Base-by-base conservation (phyloP, 768 basidiomycete genomes). In the Coprinopsis strossmayeri region DNA sequence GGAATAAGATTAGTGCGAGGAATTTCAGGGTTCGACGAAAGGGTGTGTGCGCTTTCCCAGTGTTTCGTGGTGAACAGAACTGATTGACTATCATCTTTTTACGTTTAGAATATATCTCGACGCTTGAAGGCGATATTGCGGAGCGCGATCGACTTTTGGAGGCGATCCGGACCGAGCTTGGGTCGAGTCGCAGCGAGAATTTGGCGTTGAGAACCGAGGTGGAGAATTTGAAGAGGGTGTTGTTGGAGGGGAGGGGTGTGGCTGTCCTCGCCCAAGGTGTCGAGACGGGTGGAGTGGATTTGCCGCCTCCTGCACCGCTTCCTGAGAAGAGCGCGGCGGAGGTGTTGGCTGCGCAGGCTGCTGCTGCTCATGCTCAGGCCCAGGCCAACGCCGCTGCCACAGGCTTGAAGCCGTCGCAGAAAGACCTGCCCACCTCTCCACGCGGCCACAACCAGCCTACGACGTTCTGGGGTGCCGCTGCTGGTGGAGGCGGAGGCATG, bases 1-100 rank as follows among this genome's bases (percentile, higher is more conserved):
- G 95, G 44, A 99, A 99, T 71, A 99, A 99, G 82, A 92, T 97
- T 57, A 87, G 84, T 55, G 95, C 95, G 0, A 71, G 94, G 46
- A 96, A 95, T 63, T 97, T 97, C 69, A 77, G 95, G n/a, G 89
- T 92, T 24, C 71, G 95, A 30, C 74, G 93, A 64, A 98, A 97
- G 72, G 94, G 91, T 88, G 24, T 40, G 66, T 61, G 48, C 41
- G 44, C 34, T 39, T 50, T 49, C 47, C 44, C 50, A 46, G 45
- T 54, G 46, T 45, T n/a, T n/a, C n/a, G n/a, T n/a, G n/a, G n/a
- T n/a, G n/a, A n/a, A n/a, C n/a, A n/a, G n/a, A n/a, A n/a, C n/a
- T n/a, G n/a, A 48, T 42, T 11, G 18, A 51, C 18, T 32, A 24
- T 46, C n/a, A 28, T 27, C 23, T 46, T 37, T 9, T 25, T 39